These are phyloP conservation scores for Dipodascus geniculatus DNA, from an alignment of 805 yeast genomes.

Conservation along the genomic window DNA sequence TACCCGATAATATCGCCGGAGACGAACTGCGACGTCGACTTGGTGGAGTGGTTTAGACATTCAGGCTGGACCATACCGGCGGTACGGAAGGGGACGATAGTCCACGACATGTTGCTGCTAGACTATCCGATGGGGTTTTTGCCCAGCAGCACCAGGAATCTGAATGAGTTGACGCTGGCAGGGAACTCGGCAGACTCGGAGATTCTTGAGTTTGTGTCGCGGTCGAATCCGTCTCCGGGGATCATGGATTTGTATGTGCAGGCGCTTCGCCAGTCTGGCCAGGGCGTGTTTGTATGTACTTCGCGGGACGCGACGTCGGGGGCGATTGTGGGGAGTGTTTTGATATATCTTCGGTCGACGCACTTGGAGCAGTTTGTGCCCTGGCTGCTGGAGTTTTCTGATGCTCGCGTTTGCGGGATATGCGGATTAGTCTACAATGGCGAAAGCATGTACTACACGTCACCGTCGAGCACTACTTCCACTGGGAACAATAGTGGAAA, in stretches of 20 bases:
- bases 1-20: not conserved
- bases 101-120: not conserved
- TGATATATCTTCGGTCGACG: conserved; percentile 32
- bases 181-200: not conserved
- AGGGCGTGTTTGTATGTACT: not conserved
- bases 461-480: not conserved
- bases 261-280: not conserved
- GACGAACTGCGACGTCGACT: conserved; percentile 9
- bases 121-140: not conserved
- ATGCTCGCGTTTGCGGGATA: conserved; percentile 35
- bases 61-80: conserved; percentile 16
- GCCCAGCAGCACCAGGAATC: not conserved
- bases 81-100: not conserved
- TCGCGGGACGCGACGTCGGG: conserved; percentile 37
- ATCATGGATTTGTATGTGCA: conserved; percentile 8
- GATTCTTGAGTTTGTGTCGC: conserved; percentile 14
- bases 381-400: conserved; percentile 33
- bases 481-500: not conserved
- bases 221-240: conserved; percentile 35
- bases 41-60: conserved; percentile 15
- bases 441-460: conserved; percentile 10
- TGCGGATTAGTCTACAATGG: conserved; percentile 44
- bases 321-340: conserved; percentile 36
- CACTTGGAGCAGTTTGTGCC: conserved; percentile 39
- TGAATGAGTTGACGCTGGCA: not conserved